Base-by-base conservation (phyloP, 2,329 filamentous ascomycete genomes). In the Fusarium veterinarium region DNA sequence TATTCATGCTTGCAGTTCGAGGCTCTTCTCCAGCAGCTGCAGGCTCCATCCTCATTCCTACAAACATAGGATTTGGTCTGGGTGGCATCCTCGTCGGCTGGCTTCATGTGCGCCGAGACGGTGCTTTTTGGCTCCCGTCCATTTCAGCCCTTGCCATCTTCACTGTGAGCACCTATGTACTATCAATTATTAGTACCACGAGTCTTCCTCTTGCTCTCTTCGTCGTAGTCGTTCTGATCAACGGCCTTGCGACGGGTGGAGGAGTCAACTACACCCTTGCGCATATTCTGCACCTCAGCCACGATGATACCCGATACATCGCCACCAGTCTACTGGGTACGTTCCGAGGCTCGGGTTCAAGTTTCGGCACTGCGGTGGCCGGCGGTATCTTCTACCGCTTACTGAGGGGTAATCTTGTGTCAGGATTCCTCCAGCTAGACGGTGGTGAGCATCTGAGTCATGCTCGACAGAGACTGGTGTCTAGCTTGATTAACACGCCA, bases 251-350 rank as follows among this genome's bases (percentile, higher is more conserved):
- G 69, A 92, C 91, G 0, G 94, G 94, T 17, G 91, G 92, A 0
- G 86, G 89, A 10, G 83, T 95, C 64, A 96, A 95, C 80, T 97
- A 97, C 81, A 93, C 92, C 0, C 87, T 97, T 6, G 93, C 93
- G 0, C 94, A 97, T 76, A 80, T 95, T 9, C 86, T 97, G 8
- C 92, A 96, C 79, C 85, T 95, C 9, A 92, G 91, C 1, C 84
- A 85, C 0, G 85, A 88, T 1, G 86, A 89, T 11, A 89, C 90
- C 2, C 92, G 95, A 76, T 94, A 93, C 76, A 90, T 96, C 55
- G 90, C 92, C 6, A 94, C 92, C 1, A 92, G 93, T 17, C 84
- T 97, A 45, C 82, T 95, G 8, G 90, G 91, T 33, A 97, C 93
- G 2, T 95, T 95, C 81, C 88, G 94, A 8, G 93, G 93, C 9